Evolutionary conservation across 805 yeast species (phyloP), one percentile per base, ranked within the genome.

Genomic region (Myxozyma udenii): DNA sequence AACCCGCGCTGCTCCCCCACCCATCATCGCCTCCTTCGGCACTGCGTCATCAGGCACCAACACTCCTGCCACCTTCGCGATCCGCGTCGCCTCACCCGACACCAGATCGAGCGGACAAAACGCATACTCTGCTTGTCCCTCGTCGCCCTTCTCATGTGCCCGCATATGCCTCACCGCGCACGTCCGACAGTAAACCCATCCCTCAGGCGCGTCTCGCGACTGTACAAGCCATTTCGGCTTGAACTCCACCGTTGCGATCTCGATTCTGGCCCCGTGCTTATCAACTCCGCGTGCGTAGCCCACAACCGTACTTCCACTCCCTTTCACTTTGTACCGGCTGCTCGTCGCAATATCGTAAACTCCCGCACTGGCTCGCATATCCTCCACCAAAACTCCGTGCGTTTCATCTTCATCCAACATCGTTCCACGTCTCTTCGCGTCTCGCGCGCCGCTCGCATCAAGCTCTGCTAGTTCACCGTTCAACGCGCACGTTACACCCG

Each of bases 211-310:
- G 33, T 62, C 62, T 14, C 68, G 70, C 35, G 78, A 74, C 56
- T 72, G 77, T 28, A 69, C 62, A 12, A 81, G 68, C 85, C 85
- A 81, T 64, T 81, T 81, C 1, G 86, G 86, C 62, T 81, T 81
- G 58, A 80, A 69, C 57, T 81, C 83, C 12, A 78, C 32, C 18
- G 46, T 50, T 18, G 53, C 52, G 25, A 37, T 24, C 25, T 47
- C 58, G 5, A 21, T 14, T 23, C 4, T 6, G 4, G 18, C 9
- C 14, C 24, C 23, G 11, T 24, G n/a, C 11, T 22, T 3, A 12
- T 36, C n/a, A 7, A 33, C 41, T n/a, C 45, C 18, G 9, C 19
- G 35, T 11, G 33, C 41, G 33, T 41, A 44, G 9, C 44, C 42
- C 4, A 54, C 30, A 11, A 41, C 21, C 4, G 53, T 22, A 26